Evolutionary conservation across 2,329 filamentous ascomycete genomes (phyloP), one percentile per base, ranked within the genome.

Genomic region (Diaporthe sp.): DNA sequence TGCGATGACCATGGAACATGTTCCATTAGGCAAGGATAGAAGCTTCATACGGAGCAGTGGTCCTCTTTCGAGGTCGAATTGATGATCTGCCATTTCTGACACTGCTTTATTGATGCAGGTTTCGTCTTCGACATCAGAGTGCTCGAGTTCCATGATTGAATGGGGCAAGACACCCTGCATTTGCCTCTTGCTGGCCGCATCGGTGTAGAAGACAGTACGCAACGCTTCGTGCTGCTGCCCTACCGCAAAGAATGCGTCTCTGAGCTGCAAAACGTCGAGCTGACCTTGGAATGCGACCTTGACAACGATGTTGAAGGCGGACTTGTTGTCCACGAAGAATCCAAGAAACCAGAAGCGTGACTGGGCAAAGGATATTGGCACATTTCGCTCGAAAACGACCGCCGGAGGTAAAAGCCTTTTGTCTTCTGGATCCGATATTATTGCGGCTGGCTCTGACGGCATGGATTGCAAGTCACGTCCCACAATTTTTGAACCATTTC

Each of bases 1-100:
- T 15, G 28, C 55, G 44, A 90, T 60, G 0, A 90, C 55, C 4
- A 89, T 75, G 77, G 81, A 85, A 75, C 44, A 49, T 88, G 85
- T 2, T 77, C 71, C 0, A 79, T 80, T 1, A 79, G 76, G 0
- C 81, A 82, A 13, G 84, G 79, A 5, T 49, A 88, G 78, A 1
- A 88, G 79, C 8, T 79, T 71, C 4, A 86, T 78, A 9, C 80
- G 78, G 10, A 86, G 71, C 2, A 79, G 70, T 8, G 85, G 78
- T 12, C 85, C 84, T 10, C 77, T 77, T 22, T 80, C 81, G 10
- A 89, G 73, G 70, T 87, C 82, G 37, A 82, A 88, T 3, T 79
- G 76, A 72, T 85, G 78, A 0, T 78, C 65, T 0, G 82, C 85
- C 76, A 87, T 84, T 10, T 71, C 15, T 1, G 79, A 44, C 8